These are phyloP conservation scores for Ceratobasidium sp. DNA, from an alignment of 1,284 basidiomycete species.

Conservation along the genomic window DNA sequence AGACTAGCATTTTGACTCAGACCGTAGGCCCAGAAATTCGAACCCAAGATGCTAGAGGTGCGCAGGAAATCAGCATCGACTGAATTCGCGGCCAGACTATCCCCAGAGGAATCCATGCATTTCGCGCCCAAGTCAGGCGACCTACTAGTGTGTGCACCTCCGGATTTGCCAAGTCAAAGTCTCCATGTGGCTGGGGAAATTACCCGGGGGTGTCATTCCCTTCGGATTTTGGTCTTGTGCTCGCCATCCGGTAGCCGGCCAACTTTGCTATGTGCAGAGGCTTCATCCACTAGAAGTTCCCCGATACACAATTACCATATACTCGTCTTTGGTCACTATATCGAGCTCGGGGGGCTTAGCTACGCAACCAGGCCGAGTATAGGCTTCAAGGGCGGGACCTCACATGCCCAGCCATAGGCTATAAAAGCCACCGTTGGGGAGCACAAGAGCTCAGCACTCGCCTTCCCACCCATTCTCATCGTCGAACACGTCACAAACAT, in stretches of 20 bases:
- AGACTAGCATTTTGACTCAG: conserved; percentile 31
- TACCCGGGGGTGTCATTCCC: conserved; percentile 13
- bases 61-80: conserved; percentile 20
- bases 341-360: conserved; percentile 2
- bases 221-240: conserved; percentile 19
- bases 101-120: conserved; percentile 36
- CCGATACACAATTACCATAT: conserved; percentile 33
- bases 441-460: conserved; percentile 23
- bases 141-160: conserved; percentile 27
- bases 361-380: conserved; percentile 25
- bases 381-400: conserved; percentile 17
- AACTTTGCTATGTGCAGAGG: conserved; percentile 18
- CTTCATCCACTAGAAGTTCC: conserved; percentile 42
- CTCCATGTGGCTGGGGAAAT: conserved; percentile 37
- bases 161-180: conserved; percentile 41
- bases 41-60: conserved; percentile 29
- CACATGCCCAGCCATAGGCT: conserved; percentile 3
- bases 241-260: conserved; percentile 26
- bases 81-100: conserved; percentile 30
- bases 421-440: conserved; percentile 30
- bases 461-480: conserved; percentile 20
- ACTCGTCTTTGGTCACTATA: conserved; percentile 28
- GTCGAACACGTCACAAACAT: conserved; percentile 7
- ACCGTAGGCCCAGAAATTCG: conserved; percentile 21
- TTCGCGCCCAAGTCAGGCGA: conserved; percentile 36